phyloP scores from a whole-genome alignment of 2,329 filamentous ascomycete species.

The Fulvia fulva region DNA sequence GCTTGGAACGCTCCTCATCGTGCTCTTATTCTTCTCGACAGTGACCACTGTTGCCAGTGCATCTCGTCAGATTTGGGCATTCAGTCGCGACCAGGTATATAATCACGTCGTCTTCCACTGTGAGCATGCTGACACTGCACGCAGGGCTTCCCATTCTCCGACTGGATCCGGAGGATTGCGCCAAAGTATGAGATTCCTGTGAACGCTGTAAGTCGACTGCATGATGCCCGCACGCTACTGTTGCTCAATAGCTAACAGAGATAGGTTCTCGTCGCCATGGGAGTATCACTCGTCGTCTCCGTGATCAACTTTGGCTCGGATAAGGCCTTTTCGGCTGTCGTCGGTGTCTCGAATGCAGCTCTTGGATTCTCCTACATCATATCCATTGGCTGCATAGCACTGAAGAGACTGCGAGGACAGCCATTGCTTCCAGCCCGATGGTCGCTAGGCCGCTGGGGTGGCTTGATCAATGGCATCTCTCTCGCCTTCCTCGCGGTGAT shows the following conservation, averaged over 20 bases:
- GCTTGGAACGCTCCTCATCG: conserved; percentile 30
- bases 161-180: conserved; percentile 31
- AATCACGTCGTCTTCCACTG: background rate
- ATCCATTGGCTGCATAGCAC: conserved; percentile 31
- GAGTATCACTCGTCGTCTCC: conserved; percentile 34
- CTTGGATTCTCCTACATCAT: conserved; percentile 34
- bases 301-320: conserved; percentile 42
- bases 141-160: conserved; percentile 33
- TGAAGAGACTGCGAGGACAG: conserved; percentile 31
- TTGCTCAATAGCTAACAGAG: conserved; percentile 3
- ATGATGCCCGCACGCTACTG: background rate
- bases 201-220: conserved; percentile 27
- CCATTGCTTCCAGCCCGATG: conserved; percentile 31
- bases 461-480: conserved; percentile 32
- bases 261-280: conserved; percentile 28
- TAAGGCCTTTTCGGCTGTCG: conserved; percentile 40
- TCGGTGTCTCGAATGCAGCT: conserved; percentile 37
- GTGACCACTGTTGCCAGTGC: conserved; percentile 35
- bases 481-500: conserved; percentile 29
- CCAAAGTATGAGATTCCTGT: conserved; percentile 32
- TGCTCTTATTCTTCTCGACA: conserved; percentile 33
- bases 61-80: conserved; percentile 34
- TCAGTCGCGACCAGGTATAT: conserved; percentile 29
- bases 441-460: conserved; percentile 33
- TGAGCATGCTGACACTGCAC: conserved; percentile 3